Base-by-base conservation (phyloP, 768 basidiomycete species). In the Hirschioporus abietinus region DNA sequence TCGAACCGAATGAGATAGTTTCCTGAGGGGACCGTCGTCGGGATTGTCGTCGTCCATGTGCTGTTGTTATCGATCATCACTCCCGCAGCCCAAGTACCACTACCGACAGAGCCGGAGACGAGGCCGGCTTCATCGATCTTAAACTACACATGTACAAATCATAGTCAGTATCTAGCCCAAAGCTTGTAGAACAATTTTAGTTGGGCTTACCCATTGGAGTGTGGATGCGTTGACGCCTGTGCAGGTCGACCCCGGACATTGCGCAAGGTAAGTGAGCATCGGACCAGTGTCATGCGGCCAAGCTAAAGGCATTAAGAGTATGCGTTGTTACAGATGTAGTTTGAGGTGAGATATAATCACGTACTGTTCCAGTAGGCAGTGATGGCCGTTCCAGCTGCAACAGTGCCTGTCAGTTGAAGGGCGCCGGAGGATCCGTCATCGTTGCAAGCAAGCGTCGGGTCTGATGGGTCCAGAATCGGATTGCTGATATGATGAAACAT, bases 71-170 rank as follows among this genome's bases (percentile, higher is more conserved):
- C 64, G 35, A 69, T 68, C 68, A 69, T 69, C 58, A 60, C 23
- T 17, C 60, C 67, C 9, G 60, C 67, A 60, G 63, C 68, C 68
- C 68, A 69, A 26, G 34, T n/a, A 4, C 68, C 68, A 17, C 60
- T 60, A 27, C 20, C 63, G 15, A 69, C 64, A 20, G 70, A 70
- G 12, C 70, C 70, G 57, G 65, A 70, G 42, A 71, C 25, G 9
- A 71, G 65, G 35, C 70, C 70, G 27, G 63, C 58, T 63, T 71
- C 66, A 30, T 67, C 70, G 64, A 70, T 71, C 64, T 71, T 71
- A 65, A 71, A 71, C 70, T 68, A 42, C 10, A 26, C 17, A 57
- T 42, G 60, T 34, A 24, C 9, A 17, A 24, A 24, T 12, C 1
- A 61, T 61, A 6, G 12, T 61, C 23, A 24, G 6, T 15, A 18